Evolutionary conservation across 805 yeast species (phyloP).

Genomic region (Myxozyma udenii): DNA sequence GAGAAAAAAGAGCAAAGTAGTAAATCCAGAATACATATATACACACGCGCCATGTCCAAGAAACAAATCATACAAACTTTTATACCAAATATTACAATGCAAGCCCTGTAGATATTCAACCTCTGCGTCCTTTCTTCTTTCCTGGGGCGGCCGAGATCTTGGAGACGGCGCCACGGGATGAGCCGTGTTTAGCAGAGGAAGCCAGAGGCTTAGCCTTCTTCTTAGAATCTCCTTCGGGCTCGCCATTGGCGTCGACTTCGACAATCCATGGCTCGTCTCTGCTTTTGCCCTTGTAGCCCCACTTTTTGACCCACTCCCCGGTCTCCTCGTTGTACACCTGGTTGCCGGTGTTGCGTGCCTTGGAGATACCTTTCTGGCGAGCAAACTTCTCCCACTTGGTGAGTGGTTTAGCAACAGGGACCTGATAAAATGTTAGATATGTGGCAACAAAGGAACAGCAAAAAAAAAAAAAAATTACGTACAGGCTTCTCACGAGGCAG

Average conservation of each 20-base stretch:
- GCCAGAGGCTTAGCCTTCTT: slow-evolving; percentile 9
- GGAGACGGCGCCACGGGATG: background rate
- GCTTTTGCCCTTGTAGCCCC: slow-evolving; percentile 96
- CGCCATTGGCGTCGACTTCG: slow-evolving; percentile 77
- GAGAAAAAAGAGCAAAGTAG: no score
- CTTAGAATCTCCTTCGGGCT: slow-evolving; percentile 41
- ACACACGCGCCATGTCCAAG: no score
- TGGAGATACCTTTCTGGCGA: slow-evolving; percentile 89
- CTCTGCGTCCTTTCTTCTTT: background rate
- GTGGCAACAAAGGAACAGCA: background rate
- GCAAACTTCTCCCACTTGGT: slow-evolving; percentile 98
- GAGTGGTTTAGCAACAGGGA: slow-evolving; percentile 87
- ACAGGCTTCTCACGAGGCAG: slow-evolving; percentile 90
- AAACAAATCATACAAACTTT: background rate
- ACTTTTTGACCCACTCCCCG: slow-evolving; percentile 95
- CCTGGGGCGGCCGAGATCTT: background rate
- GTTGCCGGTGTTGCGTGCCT: slow-evolving; percentile 77
- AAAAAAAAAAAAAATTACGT: slow-evolving; percentile 1
- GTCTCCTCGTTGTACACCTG: slow-evolving; percentile 82
- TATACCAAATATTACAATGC: background rate
- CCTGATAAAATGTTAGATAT: slow-evolving; percentile 20
- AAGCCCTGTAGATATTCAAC: no score
- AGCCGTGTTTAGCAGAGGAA: slow-evolving; percentile 4
- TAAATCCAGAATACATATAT: no score
- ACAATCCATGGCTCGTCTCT: slow-evolving; percentile 96